Evolutionary conservation across 2,329 filamentous ascomycete species (phyloP), one percentile per base, ranked within the genome.

Genomic region (Lachnellula hyalina): DNA sequence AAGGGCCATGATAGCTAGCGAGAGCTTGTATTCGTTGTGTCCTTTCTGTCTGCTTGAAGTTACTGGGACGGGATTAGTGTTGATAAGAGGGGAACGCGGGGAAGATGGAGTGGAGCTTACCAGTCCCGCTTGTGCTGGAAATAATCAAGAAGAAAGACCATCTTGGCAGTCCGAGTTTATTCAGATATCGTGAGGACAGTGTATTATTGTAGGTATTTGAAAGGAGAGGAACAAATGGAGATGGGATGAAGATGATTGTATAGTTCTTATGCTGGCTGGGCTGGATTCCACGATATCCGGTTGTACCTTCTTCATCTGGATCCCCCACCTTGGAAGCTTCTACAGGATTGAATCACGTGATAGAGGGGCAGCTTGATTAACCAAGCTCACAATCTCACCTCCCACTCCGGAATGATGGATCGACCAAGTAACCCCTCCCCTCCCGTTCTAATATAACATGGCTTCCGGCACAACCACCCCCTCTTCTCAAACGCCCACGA

Each of bases 41-140:
- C 41, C 93, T 86, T 70, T 96, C 84, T 58, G 83, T 73, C 73
- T 94, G 88, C 76, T 96, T 96, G 70, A 83, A 80, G 64, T 83
- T 78, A 74, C 90, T 96, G 66, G 49, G 3, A 17, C 21, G 6
- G 28, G 19, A 59, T 64, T 75, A 56, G 76, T 67, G 52, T 32
- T 9, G 15, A 17, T 21, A 41, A 19, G 19, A 35, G 50, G 44
- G 35, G 47, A 36, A 45, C 28, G 11, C 25, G 46, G 46, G 51
- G 49, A 49, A 48, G 19, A 2, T 36, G 28, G 23, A 48, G 41
- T 36, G 28, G 23, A 48, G 41, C 63, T 57, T 62, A 68, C 68
- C 66, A 68, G 57, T 70, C 68, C 44, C 61, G 60, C 15, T 60
- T 57, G 56, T 69, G 68, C 51, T 68, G 66, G 53, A 69, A 66